Percentiles rank a stretch among this genome's conserved stretches.
phyloP scores from a whole-genome alignment of 2,329 filamentous ascomycete species.

The Xylaria digitata region DNA sequence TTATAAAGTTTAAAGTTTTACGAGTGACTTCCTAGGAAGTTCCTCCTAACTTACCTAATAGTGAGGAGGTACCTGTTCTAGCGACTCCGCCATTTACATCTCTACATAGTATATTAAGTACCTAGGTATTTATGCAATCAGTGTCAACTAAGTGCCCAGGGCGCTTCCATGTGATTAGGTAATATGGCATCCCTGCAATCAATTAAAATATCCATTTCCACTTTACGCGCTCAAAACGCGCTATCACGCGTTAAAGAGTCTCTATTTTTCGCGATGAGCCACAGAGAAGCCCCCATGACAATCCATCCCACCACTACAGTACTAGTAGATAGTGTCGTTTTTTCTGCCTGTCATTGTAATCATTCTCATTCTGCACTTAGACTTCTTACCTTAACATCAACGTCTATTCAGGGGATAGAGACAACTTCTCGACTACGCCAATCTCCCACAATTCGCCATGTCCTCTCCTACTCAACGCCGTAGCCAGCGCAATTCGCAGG shows the following conservation, averaged over 20 bases:
- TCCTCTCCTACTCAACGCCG: conserved; percentile 68
- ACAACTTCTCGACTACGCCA: background rate
- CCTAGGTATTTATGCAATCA: conserved; percentile 16
- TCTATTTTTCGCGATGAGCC: conserved; percentile 41
- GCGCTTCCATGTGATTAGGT: background rate
- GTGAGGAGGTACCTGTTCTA: too few species aligned
- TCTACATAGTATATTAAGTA: too few species aligned
- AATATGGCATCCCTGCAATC: conserved; percentile 7
- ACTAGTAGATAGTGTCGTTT: conserved; percentile 5
- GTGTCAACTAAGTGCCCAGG: too few species aligned
- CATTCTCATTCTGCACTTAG: background rate
- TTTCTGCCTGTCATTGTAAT: conserved; percentile 4
- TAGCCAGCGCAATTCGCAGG: conserved; percentile 66
- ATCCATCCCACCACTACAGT: conserved; percentile 15
- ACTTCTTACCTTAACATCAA: conserved; percentile 18
- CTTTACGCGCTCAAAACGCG: conserved; percentile 51
- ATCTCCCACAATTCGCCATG: conserved; percentile 56
- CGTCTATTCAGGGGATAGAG: background rate
- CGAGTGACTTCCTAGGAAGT: too few species aligned
- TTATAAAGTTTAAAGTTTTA: too few species aligned
- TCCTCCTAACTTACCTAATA: too few species aligned
- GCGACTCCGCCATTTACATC: too few species aligned
- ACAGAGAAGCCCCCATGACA: conserved; percentile 22
- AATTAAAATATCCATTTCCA: conserved; percentile 43
- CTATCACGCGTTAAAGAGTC: conserved; percentile 41